Evolutionary conservation across 169 alveolate genomes (phyloP), one percentile per base, ranked within the genome.

Genomic region (Eimeria maxima): DNA sequence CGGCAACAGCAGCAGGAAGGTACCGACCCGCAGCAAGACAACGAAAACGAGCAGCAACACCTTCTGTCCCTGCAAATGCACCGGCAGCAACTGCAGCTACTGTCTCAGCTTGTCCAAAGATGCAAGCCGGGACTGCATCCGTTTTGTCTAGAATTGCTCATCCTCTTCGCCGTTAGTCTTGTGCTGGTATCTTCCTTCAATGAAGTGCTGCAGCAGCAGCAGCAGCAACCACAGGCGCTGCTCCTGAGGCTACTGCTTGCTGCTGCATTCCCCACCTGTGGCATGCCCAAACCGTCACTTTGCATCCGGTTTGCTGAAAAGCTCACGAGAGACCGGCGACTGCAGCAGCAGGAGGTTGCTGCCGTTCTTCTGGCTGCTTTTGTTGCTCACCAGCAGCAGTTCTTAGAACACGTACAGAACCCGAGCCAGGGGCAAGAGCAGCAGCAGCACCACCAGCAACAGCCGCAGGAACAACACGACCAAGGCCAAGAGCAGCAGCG

Each of bases 221-320:
- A 65, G 84, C 92, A 44, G 33, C 67, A 45, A 84, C 96, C 96
- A 38, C 69, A 78, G 57, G 88, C 44, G 63, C 92, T 93, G 63
- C 86, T 93, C 65, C 96, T 93, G 80, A 27, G 83, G 22, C 86
- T 93, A 60, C 96, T 93, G 57, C 93, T 69, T 16, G 92, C 92
- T 24, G 86, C 74, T 24, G 96, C 86, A 74, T 60, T 80, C 63
- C 96, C 96, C 53, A 93, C 96, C 6, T 69, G 76, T 24, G 73
- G n/a, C 71, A 47, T 67, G 45, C 91, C 84, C 60, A 60, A 87
- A 45, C 92, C 71, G 29, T 44, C 91, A 24, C 93, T 93, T 38
- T 76, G 91, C 91, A 55, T 78, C 87, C 96, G 55, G 33, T 45
- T 93, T 14, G 84, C 96, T 60, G 87, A 67, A 29, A 47, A 83